Base-by-base conservation (phyloP, 495 filamentous ascomycete species). In the Thozetella sp. region DNA sequence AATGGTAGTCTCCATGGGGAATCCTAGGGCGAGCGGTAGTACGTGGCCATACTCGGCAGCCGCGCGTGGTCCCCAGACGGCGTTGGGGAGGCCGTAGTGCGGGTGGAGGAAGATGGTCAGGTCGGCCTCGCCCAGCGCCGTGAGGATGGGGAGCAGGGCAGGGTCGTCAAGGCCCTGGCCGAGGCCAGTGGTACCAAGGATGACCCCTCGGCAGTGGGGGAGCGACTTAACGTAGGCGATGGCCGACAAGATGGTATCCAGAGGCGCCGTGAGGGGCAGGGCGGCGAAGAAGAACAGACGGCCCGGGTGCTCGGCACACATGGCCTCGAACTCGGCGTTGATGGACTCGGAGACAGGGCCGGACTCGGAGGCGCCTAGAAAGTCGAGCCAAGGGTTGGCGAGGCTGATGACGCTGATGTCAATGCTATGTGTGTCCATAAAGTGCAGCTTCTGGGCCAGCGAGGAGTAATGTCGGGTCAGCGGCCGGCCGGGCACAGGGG, bases 361-460 rank as follows among this genome's bases (percentile, higher is more conserved):
- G 2, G 90, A 90, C 58, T 89, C 84, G 22, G 73, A 63, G 0
- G 86, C 64, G 0, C 83, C 76, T 0, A 97, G 77, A 68, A 97
- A 97, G 72, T 97, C 94, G 1, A 98, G 84, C 94, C 94, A 98
- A 1, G 94, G 94, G 70, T 98, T 98, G 22, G 94, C 94, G 46
- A 97, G 88, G 0, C 90, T 93, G 68, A 98, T 85, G 10, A 97
- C 88, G 19, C 91, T 96, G 55, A 86, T 86, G 67, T 89, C 83
- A 66, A 98, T 97, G 23, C 73, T 70, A 68, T 98, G 94, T 6
- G 75, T 82, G 66, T 90, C 80, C 94, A 98, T 98, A 75, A 98
- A 98, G 20, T 81, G 72, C 3, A 97, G 79, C 55, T 96, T 97
- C 57, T 88, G 78, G 2, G 74, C 69, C 56, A 92, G 86, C 52